Percentiles rank a stretch among this genome's conserved stretches.
Conservation (phyloP, 2,329 filamentous ascomycete genomes). For the Scedosporium aurantiacum region DNA sequence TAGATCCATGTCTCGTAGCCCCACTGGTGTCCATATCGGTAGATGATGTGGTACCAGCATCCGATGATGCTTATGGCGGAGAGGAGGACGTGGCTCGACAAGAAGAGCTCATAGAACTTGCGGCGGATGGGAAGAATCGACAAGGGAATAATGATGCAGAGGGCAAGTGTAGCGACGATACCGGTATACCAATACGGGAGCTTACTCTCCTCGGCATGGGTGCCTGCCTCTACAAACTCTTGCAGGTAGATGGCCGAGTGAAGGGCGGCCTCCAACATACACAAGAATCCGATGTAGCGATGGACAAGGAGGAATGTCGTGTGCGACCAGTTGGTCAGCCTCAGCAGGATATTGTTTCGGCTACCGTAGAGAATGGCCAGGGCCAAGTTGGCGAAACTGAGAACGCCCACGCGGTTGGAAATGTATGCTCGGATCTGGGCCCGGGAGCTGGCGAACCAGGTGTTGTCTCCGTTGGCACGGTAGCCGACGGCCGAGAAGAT, state of each 20-base stretch:
- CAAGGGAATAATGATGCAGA: conserved; percentile 19
- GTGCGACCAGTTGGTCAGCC: conserved; percentile 37
- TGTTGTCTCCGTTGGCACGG: conserved; percentile 15
- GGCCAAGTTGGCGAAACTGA: conserved; percentile 28
- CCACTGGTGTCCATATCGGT: conserved; percentile 23
- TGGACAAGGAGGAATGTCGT: conserved; percentile 37
- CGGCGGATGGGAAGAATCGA: conserved; percentile 25
- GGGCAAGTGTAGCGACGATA: conserved; percentile 24
- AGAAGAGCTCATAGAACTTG: conserved; percentile 31
- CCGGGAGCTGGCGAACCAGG: conserved; percentile 14
- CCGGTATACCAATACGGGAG: conserved; percentile 33
- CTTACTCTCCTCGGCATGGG: conserved; percentile 16
- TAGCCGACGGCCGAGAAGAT: conserved; percentile 21
- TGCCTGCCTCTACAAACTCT: conserved; percentile 17
- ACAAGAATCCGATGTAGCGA: conserved; percentile 35
- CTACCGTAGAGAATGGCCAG: conserved; percentile 31
- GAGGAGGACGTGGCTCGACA: conserved; percentile 29
- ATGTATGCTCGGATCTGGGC: conserved; percentile 23
- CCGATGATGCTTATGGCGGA: conserved; percentile 29
- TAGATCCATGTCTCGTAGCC: conserved; percentile 28
- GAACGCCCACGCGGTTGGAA: conserved; percentile 27
- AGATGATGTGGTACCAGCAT: conserved; percentile 29
- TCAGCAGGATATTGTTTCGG: conserved; percentile 36
- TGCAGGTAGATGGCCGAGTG: conserved; percentile 33
- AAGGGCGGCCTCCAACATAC: conserved; percentile 30